phyloP scores from a whole-genome alignment of 2,329 filamentous ascomycete species.

The Cyclaneusma minus region DNA sequence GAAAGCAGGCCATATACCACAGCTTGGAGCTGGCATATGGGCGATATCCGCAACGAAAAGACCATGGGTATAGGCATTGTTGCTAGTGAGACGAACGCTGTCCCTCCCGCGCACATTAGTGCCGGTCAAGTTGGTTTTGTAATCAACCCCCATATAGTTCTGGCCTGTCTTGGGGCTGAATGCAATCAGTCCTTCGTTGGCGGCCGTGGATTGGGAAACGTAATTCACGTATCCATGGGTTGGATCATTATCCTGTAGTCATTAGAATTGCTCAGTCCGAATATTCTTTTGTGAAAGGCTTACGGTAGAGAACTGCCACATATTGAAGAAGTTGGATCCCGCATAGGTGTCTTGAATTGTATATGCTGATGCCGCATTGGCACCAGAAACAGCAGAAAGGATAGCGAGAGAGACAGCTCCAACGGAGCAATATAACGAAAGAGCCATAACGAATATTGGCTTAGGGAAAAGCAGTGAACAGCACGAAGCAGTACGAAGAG shows the following conservation, averaged over 20 bases:
- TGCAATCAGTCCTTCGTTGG: constrained; percentile 40
- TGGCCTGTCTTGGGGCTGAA: constrained; percentile 42
- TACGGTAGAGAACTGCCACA: constrained; percentile 36
- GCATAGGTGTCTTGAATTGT: constrained; percentile 18
- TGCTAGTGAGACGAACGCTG: constrained; percentile 39
- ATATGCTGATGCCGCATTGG: constrained; percentile 7
- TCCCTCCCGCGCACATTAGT: too few species aligned
- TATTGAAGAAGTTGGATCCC: constrained; percentile 26
- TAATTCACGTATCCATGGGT: constrained; percentile 62
- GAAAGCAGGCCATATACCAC: constrained; percentile 38
- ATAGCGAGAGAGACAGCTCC: too few species aligned
- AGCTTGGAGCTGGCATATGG: constrained; percentile 39
- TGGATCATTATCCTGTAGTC: constrained; percentile 34
- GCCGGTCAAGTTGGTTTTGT: too few species aligned
- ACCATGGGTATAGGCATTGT: constrained; percentile 33
- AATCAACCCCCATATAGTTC: constrained; percentile 56
- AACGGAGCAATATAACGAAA: too few species aligned
- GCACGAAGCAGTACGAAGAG: too few species aligned
- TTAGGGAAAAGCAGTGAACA: too few species aligned
- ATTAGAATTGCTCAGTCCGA: constrained; percentile 1
- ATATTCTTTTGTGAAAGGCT: constrained; percentile 2
- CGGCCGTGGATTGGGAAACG: constrained; percentile 39
- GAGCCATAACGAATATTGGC: too few species aligned
- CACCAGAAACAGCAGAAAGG: constrained; percentile 2
- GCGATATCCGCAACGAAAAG: constrained; percentile 41